Evolutionary conservation across 768 basidiomycete genomes (phyloP).

Genomic region (Podaxis rugospora): DNA sequence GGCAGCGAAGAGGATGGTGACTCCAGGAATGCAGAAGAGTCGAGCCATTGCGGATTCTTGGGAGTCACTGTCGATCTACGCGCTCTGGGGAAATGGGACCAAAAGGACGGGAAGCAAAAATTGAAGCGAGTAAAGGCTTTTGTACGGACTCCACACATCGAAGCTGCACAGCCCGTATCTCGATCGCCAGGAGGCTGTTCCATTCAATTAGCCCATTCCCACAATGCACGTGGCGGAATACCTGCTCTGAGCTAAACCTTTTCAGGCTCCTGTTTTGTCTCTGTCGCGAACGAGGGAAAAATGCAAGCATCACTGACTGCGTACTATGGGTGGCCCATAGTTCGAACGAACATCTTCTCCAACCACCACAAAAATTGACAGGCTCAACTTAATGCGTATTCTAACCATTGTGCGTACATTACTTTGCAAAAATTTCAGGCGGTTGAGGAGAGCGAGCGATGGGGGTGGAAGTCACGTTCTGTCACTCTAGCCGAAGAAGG

Average conservation of each 20-base stretch:
- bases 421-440: no score
- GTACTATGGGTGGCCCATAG: no score
- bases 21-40: conserved; percentile 57
- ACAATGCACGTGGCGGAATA: not conserved
- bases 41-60: conserved; percentile 27
- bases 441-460: no score
- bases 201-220: conserved; percentile 1
- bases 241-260: conserved; percentile 1
- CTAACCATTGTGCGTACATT: no score
- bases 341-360: no score
- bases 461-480: no score
- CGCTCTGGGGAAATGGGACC: not conserved
- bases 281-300: not conserved
- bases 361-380: no score
- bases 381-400: no score
- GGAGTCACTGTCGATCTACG: not conserved
- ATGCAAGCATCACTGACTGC: no score
- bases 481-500: no score
- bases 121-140: not conserved
- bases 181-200: not conserved
- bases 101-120: not conserved
- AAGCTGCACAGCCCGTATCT: not conserved
- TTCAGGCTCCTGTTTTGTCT: not conserved
- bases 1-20: conserved; percentile 50
- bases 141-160: not conserved